phyloP scores from a whole-genome alignment of 805 yeast species.

The Wickerhamomyces subpelliculosus region DNA sequence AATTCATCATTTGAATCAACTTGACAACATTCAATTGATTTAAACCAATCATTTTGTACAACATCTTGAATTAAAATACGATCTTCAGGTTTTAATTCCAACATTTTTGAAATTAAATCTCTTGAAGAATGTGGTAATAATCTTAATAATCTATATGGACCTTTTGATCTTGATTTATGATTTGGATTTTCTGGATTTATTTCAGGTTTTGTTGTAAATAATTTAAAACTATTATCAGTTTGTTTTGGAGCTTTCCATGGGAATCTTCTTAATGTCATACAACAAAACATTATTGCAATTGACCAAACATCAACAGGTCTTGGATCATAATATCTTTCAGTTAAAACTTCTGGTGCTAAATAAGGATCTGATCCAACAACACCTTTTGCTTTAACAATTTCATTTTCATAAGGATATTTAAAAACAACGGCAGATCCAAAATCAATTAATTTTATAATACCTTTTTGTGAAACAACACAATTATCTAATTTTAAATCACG shows the following conservation, averaged over 20 bases:
- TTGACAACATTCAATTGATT: slow-evolving; percentile 48
- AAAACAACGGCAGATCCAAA: slow-evolving; percentile 90
- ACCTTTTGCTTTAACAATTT: slow-evolving; percentile 66
- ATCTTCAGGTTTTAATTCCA: slow-evolving; percentile 48
- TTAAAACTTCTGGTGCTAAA: slow-evolving; percentile 84
- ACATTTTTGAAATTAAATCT: slow-evolving; percentile 55
- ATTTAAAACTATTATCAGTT: slow-evolving; percentile 65
- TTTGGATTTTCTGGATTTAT: slow-evolving; percentile 19
- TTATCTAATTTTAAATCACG: slow-evolving; percentile 90
- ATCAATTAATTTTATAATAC: slow-evolving; percentile 82
- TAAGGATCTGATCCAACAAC: slow-evolving; percentile 96
- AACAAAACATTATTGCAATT: slow-evolving; percentile 83
- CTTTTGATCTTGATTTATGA: slow-evolving; percentile 40
- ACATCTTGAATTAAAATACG: slow-evolving; percentile 58
- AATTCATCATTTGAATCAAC: slow-evolving; percentile 20
- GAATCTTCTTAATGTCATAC: slow-evolving; percentile 79
- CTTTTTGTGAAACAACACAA: slow-evolving; percentile 73
- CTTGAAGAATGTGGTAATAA: slow-evolving; percentile 66
- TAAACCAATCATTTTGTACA: slow-evolving; percentile 48
- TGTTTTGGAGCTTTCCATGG: slow-evolving; percentile 94
- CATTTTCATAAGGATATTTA: slow-evolving; percentile 52
- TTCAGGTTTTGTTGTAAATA: slow-evolving; percentile 46
- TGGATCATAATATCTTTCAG: slow-evolving; percentile 61
- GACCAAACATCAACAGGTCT: slow-evolving; percentile 91
- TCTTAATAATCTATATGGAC: slow-evolving; percentile 68